A percentile compares a stretch with the other conserved stretches of the same genome.
Evolutionary conservation across 495 filamentous ascomycete genomes (phyloP).

Genomic region (Penicillium simplicissimum): DNA sequence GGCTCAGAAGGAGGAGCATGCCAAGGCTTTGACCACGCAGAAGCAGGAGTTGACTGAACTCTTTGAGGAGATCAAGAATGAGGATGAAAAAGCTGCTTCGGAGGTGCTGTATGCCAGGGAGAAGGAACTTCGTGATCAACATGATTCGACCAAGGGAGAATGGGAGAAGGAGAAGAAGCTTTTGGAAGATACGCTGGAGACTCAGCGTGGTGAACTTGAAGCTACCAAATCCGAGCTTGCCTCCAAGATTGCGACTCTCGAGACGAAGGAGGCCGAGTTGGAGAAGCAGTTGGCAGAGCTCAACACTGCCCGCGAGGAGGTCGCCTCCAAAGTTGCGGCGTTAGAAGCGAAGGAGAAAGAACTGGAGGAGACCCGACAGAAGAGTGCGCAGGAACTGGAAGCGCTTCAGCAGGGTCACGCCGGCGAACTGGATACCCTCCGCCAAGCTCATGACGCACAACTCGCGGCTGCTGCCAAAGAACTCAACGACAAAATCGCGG

Average conservation of each 20-base stretch:
- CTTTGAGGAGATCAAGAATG: constrained; percentile 51
- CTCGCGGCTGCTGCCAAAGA: constrained; percentile 34
- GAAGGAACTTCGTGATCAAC: constrained; percentile 38
- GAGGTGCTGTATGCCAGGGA: constrained; percentile 44
- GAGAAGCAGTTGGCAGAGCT: constrained; percentile 33
- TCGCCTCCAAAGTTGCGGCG: constrained; percentile 22
- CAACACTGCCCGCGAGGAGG: constrained; percentile 30
- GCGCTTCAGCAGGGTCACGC: constrained; percentile 28
- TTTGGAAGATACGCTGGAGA: constrained; percentile 44
- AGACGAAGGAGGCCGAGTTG: constrained; percentile 29
- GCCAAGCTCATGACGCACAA: constrained; percentile 25
- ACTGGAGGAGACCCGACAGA: constrained; percentile 30
- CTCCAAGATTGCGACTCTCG: constrained; percentile 32
- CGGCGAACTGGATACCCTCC: constrained; percentile 31
- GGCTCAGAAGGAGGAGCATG: constrained; percentile 43
- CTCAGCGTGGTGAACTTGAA: constrained; percentile 40
- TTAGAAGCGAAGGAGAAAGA: constrained; percentile 31
- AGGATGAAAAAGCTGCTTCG: constrained; percentile 46
- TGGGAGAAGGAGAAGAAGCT: constrained; percentile 47
- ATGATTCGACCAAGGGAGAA: constrained; percentile 40
- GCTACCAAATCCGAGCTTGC: constrained; percentile 36
- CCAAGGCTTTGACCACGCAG: constrained; percentile 39
- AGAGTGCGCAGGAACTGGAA: constrained; percentile 21
- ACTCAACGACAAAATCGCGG: constrained; percentile 40
- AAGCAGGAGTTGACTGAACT: constrained; percentile 48